Percentiles rank a stretch among this genome's conserved stretches.
Conservation (phyloP, 2,329 filamentous ascomycete species). For the Neonectria hederae region DNA sequence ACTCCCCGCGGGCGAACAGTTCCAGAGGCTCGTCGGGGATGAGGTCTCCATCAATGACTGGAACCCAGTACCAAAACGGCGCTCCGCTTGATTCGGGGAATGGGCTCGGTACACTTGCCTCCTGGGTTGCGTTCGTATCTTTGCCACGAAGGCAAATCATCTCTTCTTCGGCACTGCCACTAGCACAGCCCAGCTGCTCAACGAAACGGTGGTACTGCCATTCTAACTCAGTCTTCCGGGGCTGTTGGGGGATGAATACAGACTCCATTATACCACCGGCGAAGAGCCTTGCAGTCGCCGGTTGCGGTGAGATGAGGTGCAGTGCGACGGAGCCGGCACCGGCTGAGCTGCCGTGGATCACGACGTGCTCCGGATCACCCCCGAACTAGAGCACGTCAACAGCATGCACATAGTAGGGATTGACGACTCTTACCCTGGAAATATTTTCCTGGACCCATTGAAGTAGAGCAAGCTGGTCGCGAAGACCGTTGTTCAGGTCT, state of each 20-base stretch:
- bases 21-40: constrained; percentile 50
- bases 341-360: constrained; percentile 6
- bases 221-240: constrained; percentile 48
- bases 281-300: constrained; percentile 46
- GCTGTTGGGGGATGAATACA: constrained; percentile 51
- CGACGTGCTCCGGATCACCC: constrained; percentile 1
- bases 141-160: constrained; percentile 52
- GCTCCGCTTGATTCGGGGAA: constrained; percentile 47
- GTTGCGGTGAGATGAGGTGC: background rate
- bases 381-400: constrained; percentile 3
- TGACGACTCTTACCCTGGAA: background rate
- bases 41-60: constrained; percentile 55
- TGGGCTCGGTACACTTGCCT: constrained; percentile 51
- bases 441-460: constrained; percentile 6
- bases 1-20: constrained; percentile 49
- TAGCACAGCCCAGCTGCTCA: constrained; percentile 46
- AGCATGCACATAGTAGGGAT: background rate
- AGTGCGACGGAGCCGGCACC: background rate
- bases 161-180: constrained; percentile 31
- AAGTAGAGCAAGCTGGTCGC: background rate
- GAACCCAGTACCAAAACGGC: constrained; percentile 57
- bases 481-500: constrained; percentile 8
- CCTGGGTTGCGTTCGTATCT: constrained; percentile 47
- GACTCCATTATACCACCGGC: constrained; percentile 53
- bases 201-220: constrained; percentile 53